Evolutionary conservation across 1,139 yeast species (phyloP), one percentile per base, ranked within the genome.

Genomic region (Schwanniomyces etchellsii): DNA sequence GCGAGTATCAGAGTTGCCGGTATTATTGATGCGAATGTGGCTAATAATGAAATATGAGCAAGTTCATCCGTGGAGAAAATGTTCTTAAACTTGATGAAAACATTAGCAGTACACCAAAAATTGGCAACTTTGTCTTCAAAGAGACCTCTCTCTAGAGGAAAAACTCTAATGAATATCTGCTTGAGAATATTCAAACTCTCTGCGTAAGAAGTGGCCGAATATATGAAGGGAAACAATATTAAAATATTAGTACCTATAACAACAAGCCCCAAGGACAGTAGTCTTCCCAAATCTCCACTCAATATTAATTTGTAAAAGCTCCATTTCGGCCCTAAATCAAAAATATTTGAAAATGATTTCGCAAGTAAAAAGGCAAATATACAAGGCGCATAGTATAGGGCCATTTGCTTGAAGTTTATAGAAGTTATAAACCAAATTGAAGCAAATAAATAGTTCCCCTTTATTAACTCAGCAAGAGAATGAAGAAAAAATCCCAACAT

Each of bases 41-140:
- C 60, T 0, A 64, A 35, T 29, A 89, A 57, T 3, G 96, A 79
- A 14, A 79, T 43, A 28, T 64, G 52, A 33, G 85, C 82, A 25
- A 91, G 63, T 46, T 82, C 73, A 3, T 64, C 57, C n/a, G 67
- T 62, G 2, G 75, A 56, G 43, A 83, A 80, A 0, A 69, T 36
- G 3, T 58, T 49, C 40, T 74, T 77, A 47, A 86, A 81, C 51
- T 91, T 91, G 48, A 89, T 53, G 9, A 86, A 42, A 0, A 83
- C 65, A 53, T 91, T 91, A 2, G 88, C 64, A 6, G 94, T 81
- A 54, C 98, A 89, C 99, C 99, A 91, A 46, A 91, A 81, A 50
- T 89, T 91, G 29, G 96, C 96, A 10, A 93, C 98, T 54, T 91
- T 91, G 52, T 91, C 98, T 55, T 91, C 98, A 67, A 93, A 91